These are phyloP conservation scores for Prosopis cineraria DNA, from an alignment of 306 rosid genomes.

Conservation along the genomic window DNA sequence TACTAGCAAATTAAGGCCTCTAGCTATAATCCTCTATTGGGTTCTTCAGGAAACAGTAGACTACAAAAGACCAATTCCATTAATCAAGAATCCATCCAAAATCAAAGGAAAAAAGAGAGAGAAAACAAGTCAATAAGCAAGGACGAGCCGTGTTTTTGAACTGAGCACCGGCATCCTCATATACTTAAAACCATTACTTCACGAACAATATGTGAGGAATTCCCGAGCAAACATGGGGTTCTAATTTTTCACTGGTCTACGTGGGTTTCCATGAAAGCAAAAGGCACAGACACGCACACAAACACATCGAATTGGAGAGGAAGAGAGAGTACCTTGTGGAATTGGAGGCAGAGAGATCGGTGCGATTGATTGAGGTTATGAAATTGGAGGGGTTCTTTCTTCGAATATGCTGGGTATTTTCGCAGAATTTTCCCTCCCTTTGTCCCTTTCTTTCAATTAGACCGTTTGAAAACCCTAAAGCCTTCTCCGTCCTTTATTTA, in stretches of 20 bases:
- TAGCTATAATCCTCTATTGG: neutral
- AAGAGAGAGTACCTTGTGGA: conserved; percentile 39
- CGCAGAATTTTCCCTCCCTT: conserved; percentile 49
- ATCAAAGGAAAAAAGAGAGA: neutral
- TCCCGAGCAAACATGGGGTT: neutral
- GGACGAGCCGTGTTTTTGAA: neutral
- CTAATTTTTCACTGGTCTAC: neutral
- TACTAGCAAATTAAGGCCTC: neutral
- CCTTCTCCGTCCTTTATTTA: neutral
- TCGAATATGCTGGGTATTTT: neutral
- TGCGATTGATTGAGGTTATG: conserved; percentile 7
- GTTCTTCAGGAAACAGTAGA: neutral
- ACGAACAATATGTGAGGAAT: neutral
- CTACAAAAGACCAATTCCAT: neutral
- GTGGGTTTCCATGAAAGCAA: conserved; percentile 17
- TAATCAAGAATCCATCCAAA: neutral
- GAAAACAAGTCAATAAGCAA: neutral
- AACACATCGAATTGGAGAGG: neutral
- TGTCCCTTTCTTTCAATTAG: neutral
- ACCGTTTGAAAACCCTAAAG: conserved; percentile 45
- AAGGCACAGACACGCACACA: neutral
- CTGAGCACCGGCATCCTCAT: neutral
- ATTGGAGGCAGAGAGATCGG: neutral
- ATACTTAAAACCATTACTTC: neutral
- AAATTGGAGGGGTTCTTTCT: neutral